A percentile compares a stretch with the other conserved stretches of the same genome.
These are phyloP conservation scores for Tetragonia tetragonoides DNA, from an alignment of 148 eudicot genomes.

Conservation along the genomic window DNA sequence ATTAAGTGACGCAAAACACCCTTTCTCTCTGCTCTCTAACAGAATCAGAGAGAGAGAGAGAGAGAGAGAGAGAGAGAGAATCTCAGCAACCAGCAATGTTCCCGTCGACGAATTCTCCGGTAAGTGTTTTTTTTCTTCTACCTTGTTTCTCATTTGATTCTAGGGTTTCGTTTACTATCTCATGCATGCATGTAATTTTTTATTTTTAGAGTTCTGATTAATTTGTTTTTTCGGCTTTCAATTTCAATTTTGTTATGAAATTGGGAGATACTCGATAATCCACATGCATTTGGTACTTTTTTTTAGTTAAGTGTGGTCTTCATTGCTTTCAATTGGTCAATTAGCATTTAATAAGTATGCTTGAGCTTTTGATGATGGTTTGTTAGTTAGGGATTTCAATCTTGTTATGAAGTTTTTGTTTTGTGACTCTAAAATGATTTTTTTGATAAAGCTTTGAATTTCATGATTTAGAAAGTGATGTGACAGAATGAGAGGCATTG, in stretches of 20 bases:
- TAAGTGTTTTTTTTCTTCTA: constrained; percentile 2
- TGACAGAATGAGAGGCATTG: background rate
- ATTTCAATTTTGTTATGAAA: background rate
- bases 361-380: background rate
- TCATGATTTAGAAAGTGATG: background rate
- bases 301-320: too few relatives aligned
- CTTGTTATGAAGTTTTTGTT: background rate
- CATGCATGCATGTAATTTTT: constrained; percentile 1
- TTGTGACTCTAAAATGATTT: background rate
- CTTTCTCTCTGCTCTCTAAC: background rate
- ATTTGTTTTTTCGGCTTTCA: background rate
- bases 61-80: background rate
- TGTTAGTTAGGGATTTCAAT: background rate
- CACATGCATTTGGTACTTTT: background rate
- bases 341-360: background rate
- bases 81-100: background rate
- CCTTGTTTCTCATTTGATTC: background rate
- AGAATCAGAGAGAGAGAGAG: background rate
- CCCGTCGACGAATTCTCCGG: constrained; percentile 18
- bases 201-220: too few relatives aligned
- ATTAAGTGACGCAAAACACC: too few relatives aligned
- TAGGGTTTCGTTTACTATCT: constrained; percentile 5
- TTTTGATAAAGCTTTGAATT: background rate
- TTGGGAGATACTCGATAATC: background rate
- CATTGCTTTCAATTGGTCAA: too few relatives aligned